Base-by-base conservation (phyloP, 1,139 yeast genomes). In the Debaryomyces psychrophilus region DNA sequence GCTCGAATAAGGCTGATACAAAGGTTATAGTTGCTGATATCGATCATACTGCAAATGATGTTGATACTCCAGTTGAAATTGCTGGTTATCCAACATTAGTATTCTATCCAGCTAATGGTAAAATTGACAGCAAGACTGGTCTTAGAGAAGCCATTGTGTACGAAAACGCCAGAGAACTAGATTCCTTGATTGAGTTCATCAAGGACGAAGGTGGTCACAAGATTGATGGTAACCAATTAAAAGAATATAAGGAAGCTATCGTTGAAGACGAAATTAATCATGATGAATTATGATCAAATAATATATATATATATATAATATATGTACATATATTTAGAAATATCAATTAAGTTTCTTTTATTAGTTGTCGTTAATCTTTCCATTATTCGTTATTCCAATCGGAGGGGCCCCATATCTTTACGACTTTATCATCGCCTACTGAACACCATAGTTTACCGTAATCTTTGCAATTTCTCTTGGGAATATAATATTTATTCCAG, bases 61-160 rank as follows among this genome's bases (percentile, higher is more conserved):
- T 92, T 52, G 85, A 83, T 47, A 85, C 87, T 51, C 69, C 75
- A 23, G 50, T 59, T 46, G 83, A 82, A 44, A 85, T 93, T 58
- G 77, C 81, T 57, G 98, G 98, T 50, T 93, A 89, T 81, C 99
- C 99, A 69, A 93, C 99, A 49, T 76, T 93, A 60, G 79, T 88
- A 66, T 79, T 93, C 55, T 93, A 83, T 79, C 97, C 97, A 64
- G 99, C 97, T 54, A 70, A 74, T 54, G 96, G 95, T 59, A 83
- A 85, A 64, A 77, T 87, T 66, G 81, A 81, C 59, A 73, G 82
- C 50, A 62, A 64, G 56, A 71, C 79, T 42, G 80, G 80, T 29
- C 54, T 74, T 51, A 73, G 79, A 69, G 77, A 80, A 57, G 95
- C 97, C 54, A 67, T 90, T 54, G 72, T 76, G 42, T 92, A 77